Evolutionary conservation across 2,329 filamentous ascomycete species (phyloP).

Genomic region (Aschersonia sp.): DNA sequence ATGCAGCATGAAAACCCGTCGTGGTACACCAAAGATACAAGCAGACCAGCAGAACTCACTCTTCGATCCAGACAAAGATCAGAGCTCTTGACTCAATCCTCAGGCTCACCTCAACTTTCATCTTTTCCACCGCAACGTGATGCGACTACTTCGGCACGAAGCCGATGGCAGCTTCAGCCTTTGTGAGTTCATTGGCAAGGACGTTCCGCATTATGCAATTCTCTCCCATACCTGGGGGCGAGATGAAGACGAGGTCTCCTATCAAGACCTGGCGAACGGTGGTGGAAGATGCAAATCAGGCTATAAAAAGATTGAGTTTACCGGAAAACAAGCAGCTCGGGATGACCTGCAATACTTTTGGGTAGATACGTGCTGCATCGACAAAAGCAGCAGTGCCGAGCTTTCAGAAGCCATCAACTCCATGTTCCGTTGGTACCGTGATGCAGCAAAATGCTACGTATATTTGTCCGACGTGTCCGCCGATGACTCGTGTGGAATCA

Average conservation of each 20-base stretch:
- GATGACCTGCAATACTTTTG: slow-evolving; percentile 5
- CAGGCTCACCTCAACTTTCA: no score
- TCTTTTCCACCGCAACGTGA: no score
- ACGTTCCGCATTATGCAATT: slow-evolving; percentile 8
- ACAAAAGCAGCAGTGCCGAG: slow-evolving; percentile 3
- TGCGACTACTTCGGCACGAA: no score
- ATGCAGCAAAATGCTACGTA: slow-evolving; percentile 4
- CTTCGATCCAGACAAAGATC: no score
- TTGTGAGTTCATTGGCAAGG: no score
- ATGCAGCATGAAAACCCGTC: no score
- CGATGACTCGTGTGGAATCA: background rate
- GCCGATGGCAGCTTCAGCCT: no score
- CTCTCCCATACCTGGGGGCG: slow-evolving; percentile 10
- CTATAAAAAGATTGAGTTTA: slow-evolving; percentile 6
- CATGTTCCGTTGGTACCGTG: slow-evolving; percentile 8
- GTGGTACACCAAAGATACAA: no score
- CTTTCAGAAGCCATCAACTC: slow-evolving; percentile 1
- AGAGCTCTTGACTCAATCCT: no score
- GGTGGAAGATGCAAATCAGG: slow-evolving; percentile 2
- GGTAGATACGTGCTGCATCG: slow-evolving; percentile 9
- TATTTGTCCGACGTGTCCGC: slow-evolving; percentile 6
- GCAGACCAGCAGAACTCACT: no score
- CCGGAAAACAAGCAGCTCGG: slow-evolving; percentile 3
- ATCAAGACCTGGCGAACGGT: slow-evolving; percentile 3
- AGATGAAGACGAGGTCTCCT: slow-evolving; percentile 6